A percentile compares a stretch with the other conserved stretches of the same genome.
Evolutionary conservation across 2,329 filamentous ascomycete genomes (phyloP).

Genomic region (Phyllosticta citrichinensis): DNA sequence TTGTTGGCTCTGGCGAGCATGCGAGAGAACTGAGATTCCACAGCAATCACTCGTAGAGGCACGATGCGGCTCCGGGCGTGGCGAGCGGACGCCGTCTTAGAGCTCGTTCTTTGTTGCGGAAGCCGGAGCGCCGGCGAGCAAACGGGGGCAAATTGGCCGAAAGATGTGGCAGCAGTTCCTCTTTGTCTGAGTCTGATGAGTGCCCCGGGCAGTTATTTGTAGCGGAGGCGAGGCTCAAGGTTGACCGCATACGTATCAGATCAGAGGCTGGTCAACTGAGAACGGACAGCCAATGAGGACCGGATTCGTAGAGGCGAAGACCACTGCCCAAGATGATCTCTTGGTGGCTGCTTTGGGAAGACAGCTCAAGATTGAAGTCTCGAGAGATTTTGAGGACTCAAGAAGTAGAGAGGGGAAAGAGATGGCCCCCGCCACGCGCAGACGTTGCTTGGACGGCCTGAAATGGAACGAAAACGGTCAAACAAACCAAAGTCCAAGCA

Average conservation of each 20-base stretch:
- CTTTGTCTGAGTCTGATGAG: conserved; percentile 26
- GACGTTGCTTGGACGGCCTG: conserved; percentile 10
- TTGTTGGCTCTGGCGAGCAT: conserved; percentile 13
- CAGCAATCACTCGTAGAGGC: conserved; percentile 21
- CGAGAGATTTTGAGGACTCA: conserved; percentile 8
- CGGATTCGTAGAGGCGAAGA: conserved; percentile 26
- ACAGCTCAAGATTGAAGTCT: conserved; percentile 7
- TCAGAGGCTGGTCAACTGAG: conserved; percentile 25
- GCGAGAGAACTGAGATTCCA: conserved; percentile 6
- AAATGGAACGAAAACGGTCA: conserved; percentile 12
- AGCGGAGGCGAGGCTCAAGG: conserved; percentile 24
- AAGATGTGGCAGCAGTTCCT: conserved; percentile 17
- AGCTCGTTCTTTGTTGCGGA: conserved; percentile 24
- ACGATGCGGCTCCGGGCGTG: conserved; percentile 19
- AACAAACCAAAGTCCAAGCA: conserved; percentile 1
- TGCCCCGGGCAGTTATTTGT: conserved; percentile 28
- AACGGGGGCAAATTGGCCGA: conserved; percentile 21
- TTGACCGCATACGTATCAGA: conserved; percentile 25
- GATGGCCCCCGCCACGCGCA: conserved; percentile 8
- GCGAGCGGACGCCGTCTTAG: conserved; percentile 23
- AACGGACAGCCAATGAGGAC: conserved; percentile 29
- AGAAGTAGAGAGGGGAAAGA: conserved; percentile 1
- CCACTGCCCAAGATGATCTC: conserved; percentile 23
- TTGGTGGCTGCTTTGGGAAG: conserved; percentile 25
- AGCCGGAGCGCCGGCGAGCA: conserved; percentile 16